These are phyloP conservation scores for Fusarium penzigii DNA, from an alignment of 2,329 filamentous ascomycete genomes.

Conservation along the genomic window DNA sequence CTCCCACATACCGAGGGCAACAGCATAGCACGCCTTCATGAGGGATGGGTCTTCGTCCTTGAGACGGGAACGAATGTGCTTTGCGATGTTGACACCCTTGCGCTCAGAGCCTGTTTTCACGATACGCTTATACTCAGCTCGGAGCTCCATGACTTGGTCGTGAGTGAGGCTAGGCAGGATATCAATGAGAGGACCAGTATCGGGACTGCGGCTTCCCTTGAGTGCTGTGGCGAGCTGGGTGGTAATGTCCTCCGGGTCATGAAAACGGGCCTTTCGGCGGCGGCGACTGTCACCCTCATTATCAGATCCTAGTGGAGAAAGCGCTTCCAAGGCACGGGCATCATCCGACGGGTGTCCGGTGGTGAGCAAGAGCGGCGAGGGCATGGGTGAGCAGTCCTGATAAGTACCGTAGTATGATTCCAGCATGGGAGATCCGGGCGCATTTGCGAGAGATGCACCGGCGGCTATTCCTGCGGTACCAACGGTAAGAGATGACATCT, in stretches of 20 bases:
- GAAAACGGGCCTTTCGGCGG: conserved; percentile 70
- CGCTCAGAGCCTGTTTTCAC: conserved; percentile 75
- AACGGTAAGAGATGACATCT: conserved; percentile 56
- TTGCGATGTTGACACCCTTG: conserved; percentile 81
- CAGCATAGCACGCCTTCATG: conserved; percentile 89
- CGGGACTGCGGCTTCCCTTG: conserved; percentile 63
- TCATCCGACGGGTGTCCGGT: conserved; percentile 51
- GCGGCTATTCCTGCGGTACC: conserved; percentile 42
- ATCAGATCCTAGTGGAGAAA: conserved; percentile 56
- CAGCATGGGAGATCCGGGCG: conserved; percentile 80
- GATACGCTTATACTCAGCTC: conserved; percentile 86
- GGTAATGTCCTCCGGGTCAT: conserved; percentile 81
- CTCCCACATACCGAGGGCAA: conserved; percentile 87
- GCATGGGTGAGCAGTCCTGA: conserved; percentile 93
- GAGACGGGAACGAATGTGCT: conserved; percentile 76
- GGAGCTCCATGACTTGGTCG: conserved; percentile 83
- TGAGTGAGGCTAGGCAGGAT: conserved; percentile 83
- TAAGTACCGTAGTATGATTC: conserved; percentile 94
- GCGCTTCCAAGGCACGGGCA: conserved; percentile 46
- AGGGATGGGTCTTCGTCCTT: conserved; percentile 75
- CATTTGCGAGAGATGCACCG: conserved; percentile 49
- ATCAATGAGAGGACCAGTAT: conserved; percentile 73
- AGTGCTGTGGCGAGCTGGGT: conserved; percentile 75
- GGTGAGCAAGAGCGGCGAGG: conserved; percentile 69
- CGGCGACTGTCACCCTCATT: conserved; percentile 43